A percentile compares a stretch with the other conserved stretches of the same genome.
These are phyloP conservation scores for Ceratocystis colombiana DNA, from an alignment of 2,329 filamentous ascomycete species.

Conservation along the genomic window DNA sequence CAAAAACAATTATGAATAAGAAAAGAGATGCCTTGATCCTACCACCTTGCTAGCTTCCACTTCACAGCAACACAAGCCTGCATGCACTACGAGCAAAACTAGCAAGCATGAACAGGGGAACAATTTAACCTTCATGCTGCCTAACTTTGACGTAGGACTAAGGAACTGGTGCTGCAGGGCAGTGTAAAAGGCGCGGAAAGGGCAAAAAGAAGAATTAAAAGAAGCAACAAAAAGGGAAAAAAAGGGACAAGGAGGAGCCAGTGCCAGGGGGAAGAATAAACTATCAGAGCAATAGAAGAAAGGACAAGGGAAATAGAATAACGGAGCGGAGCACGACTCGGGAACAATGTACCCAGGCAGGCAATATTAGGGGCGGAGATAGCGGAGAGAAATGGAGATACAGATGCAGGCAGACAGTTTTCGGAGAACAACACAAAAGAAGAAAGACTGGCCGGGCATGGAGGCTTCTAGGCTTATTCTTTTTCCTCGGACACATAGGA, in stretches of 20 bases:
- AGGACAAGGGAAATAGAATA: not conserved
- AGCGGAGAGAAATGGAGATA: no score
- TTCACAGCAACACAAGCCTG: not conserved
- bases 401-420: no score
- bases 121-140: not conserved
- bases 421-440: not conserved
- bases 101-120: not conserved
- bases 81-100: not conserved
- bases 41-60: not conserved
- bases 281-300: not conserved
- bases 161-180: conserved; percentile 1
- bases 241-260: not conserved
- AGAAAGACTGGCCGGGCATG: not conserved
- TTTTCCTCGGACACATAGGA: not conserved
- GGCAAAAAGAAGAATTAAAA: not conserved
- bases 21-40: not conserved
- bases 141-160: conserved; percentile 6
- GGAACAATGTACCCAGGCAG: not conserved
- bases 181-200: not conserved
- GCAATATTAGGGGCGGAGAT: not conserved
- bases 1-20: not conserved
- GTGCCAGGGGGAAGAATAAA: not conserved
- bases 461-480: no score
- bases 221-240: not conserved
- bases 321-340: not conserved